Evolutionary conservation across 176 grass and related monocot genomes (phyloP), one percentile per base, ranked within the genome.

Genomic region (Lolium rigidum): DNA sequence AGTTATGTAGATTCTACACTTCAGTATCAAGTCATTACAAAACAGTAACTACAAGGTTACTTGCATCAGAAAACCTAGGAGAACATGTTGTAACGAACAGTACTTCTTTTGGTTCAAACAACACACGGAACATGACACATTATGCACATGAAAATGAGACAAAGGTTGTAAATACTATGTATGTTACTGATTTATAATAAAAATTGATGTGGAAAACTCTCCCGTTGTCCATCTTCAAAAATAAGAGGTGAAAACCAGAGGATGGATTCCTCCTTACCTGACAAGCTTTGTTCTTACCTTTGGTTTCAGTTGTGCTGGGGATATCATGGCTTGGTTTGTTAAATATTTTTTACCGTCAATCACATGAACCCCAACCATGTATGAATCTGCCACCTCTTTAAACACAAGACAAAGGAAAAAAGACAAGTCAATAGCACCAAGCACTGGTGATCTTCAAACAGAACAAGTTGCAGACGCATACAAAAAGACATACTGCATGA

Each of bases 231-330:
- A 28, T 28, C 26, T 28, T 28, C 26, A 28, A 28, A 28, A 28
- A 2, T 28, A 28, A 28, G 26, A 64, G 51, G 15, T 69, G 61
- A 68, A 11, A 83, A 44, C 25, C 2, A 75, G 66, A 54, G 82
- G 46, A 28, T 82, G 41, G 15, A 38, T 3, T 66, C 35, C 61
- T 82, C 5, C n/a, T 87, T 84, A 90, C 93, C 85, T 98, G 95
- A 70, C 93, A 90, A 86, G 95, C 91, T 91, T 95, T 98, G 83
- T 98, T 98, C 89, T 98, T 98, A 80, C 93, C 95, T 78, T 91
- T 88, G 51, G 95, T 95, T 94, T 98, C 95, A 84, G 95, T 91
- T 80, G 95, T 98, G 86, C 95, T 95, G 43, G 93, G 95, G 74
- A 98, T 92, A 80, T 98, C 91, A 89, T 89, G 91, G 77, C 94